Evolutionary conservation across 441 rosid species (phyloP).

Genomic region (Theobroma grandiflorum): DNA sequence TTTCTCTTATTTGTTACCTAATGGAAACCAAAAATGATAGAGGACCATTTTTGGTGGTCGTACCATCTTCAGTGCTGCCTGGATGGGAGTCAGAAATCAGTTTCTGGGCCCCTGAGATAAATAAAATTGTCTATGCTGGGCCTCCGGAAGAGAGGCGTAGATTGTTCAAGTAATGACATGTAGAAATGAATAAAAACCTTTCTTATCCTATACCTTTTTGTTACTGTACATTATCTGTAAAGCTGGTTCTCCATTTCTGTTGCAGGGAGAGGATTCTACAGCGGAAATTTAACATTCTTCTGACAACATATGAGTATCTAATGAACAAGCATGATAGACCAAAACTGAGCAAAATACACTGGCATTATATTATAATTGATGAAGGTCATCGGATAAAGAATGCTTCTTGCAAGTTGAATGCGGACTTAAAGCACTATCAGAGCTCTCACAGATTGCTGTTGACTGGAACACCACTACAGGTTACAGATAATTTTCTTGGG

Average conservation of each 20-base stretch:
- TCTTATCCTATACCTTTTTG: conserved; percentile 23
- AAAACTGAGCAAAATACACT: conserved; percentile 83
- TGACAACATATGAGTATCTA: conserved; percentile 94
- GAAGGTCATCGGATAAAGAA: conserved; percentile 98
- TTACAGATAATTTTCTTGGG: conserved; percentile 26
- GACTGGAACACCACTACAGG: conserved; percentile 98
- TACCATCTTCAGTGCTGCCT: conserved; percentile 93
- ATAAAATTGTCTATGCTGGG: conserved; percentile 82
- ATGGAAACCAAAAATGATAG: conserved; percentile 95
- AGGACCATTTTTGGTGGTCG: conserved; percentile 97
- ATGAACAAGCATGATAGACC: conserved; percentile 99
- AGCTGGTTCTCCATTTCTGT: conserved; percentile 33
- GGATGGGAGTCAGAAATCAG: conserved; percentile 94
- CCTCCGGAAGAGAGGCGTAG: conserved; percentile 95
- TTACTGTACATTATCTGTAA: conserved; percentile 25
- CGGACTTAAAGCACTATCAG: conserved; percentile 89
- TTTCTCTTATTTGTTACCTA: conserved; percentile 90
- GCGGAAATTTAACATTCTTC: conserved; percentile 87
- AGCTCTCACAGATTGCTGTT: conserved; percentile 88
- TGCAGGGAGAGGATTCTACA: conserved; percentile 92
- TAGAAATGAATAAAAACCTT: conserved; percentile 17
- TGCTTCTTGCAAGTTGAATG: conserved; percentile 98
- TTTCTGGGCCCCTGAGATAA: conserved; percentile 89
- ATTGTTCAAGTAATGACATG: conserved; percentile 76
- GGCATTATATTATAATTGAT: conserved; percentile 96